A percentile compares a stretch with the other conserved stretches of the same genome.
phyloP scores from a whole-genome alignment of 805 yeast species.

The Candida ponderosae region DNA sequence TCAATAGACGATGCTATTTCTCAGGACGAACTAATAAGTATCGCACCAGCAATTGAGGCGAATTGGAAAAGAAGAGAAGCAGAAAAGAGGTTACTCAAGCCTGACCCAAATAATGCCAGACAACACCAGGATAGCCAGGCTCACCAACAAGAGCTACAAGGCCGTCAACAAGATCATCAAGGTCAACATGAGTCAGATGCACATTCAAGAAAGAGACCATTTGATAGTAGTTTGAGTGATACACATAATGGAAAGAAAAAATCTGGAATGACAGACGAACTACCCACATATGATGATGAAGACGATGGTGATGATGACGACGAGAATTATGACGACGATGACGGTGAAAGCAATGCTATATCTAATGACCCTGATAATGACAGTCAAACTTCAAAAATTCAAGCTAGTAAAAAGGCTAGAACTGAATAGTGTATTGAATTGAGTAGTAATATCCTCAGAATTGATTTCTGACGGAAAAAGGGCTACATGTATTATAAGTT shows the following conservation, averaged over 20 bases:
- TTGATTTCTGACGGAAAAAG: too few relatives aligned
- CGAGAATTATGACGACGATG: not conserved
- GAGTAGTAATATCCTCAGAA: too few relatives aligned
- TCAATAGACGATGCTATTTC: constrained; percentile 84
- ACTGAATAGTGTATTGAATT: too few relatives aligned
- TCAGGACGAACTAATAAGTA: constrained; percentile 61
- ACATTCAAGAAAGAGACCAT: constrained; percentile 6
- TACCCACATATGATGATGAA: not conserved
- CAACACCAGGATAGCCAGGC: constrained; percentile 2
- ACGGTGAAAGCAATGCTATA: too few relatives aligned
- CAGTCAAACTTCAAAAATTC: too few relatives aligned
- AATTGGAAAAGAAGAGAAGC: constrained; percentile 56
- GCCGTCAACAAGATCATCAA: not conserved
- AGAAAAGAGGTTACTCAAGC: constrained; percentile 8
- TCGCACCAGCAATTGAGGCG: constrained; percentile 47
- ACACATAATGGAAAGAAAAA: too few relatives aligned
- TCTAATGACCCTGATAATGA: too few relatives aligned
- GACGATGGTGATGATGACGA: not conserved
- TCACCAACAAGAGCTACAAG: constrained; percentile 1
- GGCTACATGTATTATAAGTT: too few relatives aligned
- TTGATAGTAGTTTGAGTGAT: constrained; percentile 4
- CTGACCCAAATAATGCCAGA: not conserved
- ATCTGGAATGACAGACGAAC: not conserved
- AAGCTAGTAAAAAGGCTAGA: not conserved
- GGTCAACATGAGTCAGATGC: not conserved